These are phyloP conservation scores for Panaeolus papilionaceus DNA, from an alignment of 768 basidiomycete genomes.

Conservation along the genomic window DNA sequence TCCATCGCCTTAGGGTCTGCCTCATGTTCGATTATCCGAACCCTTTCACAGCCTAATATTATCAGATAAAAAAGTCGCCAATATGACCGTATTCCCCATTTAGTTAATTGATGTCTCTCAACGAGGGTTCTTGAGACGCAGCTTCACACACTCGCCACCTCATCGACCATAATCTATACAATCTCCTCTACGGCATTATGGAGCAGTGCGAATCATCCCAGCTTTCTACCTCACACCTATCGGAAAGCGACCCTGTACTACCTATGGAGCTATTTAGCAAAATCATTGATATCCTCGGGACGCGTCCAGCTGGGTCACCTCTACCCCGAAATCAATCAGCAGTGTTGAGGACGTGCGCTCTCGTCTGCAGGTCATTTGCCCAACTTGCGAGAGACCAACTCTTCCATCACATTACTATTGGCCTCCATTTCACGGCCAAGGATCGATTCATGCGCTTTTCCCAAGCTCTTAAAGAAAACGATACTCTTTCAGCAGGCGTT, in stretches of 20 bases:
- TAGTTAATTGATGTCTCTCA: neutral
- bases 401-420: neutral
- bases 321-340: neutral
- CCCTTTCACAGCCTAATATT: neutral
- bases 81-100: neutral
- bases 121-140: neutral
- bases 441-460: neutral
- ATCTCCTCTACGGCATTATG: neutral
- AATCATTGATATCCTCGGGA: neutral
- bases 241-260: neutral
- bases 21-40: slow-evolving; percentile 12
- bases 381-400: neutral
- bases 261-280: neutral
- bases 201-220: neutral
- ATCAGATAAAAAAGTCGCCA: neutral
- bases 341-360: neutral
- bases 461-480: neutral
- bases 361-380: neutral
- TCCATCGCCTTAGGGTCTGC: neutral
- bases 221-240: neutral
- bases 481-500: neutral
- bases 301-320: neutral
- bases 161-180: neutral
- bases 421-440: neutral
- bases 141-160: neutral